These are phyloP conservation scores for Lasiodiplodia theobromae DNA, from an alignment of 2,329 filamentous ascomycete genomes.

Conservation along the genomic window DNA sequence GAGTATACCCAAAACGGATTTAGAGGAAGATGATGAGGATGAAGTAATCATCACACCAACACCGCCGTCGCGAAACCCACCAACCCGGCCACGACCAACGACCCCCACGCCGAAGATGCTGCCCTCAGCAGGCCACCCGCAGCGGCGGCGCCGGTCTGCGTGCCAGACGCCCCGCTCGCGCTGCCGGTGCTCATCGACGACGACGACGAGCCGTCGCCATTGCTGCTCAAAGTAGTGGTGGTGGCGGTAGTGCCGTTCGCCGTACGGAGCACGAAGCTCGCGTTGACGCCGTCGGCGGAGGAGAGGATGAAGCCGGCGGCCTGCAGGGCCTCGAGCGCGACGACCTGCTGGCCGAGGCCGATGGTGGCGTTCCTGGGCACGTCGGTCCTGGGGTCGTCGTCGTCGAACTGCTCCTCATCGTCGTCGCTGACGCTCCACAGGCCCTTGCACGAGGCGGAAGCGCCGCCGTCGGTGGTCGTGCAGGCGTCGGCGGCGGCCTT, in stretches of 20 bases:
- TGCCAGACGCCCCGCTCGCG: neutral
- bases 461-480: slow-evolving; percentile 45
- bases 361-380: slow-evolving; percentile 50
- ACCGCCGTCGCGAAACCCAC: too few species aligned
- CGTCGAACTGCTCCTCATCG: slow-evolving; percentile 37
- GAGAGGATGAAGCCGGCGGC: slow-evolving; percentile 37
- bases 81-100: too few species aligned
- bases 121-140: too few species aligned
- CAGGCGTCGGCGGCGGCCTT: slow-evolving; percentile 46
- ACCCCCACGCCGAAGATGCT: too few species aligned
- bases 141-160: too few species aligned
- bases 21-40: too few species aligned
- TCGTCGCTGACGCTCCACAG: neutral
- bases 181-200: neutral
- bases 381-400: slow-evolving; percentile 50
- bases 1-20: too few species aligned
- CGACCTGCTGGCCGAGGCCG: slow-evolving; percentile 67
- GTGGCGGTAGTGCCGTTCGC: neutral
- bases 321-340: slow-evolving; percentile 62
- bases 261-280: neutral
- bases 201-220: neutral
- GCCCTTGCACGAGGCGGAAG: slow-evolving; percentile 30
- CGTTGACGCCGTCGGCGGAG: neutral
- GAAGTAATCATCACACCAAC: too few species aligned
- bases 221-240: too few species aligned